Evolutionary conservation across 176 grass and related monocot genomes (phyloP).

Genomic region (Oryza glumipatula): DNA sequence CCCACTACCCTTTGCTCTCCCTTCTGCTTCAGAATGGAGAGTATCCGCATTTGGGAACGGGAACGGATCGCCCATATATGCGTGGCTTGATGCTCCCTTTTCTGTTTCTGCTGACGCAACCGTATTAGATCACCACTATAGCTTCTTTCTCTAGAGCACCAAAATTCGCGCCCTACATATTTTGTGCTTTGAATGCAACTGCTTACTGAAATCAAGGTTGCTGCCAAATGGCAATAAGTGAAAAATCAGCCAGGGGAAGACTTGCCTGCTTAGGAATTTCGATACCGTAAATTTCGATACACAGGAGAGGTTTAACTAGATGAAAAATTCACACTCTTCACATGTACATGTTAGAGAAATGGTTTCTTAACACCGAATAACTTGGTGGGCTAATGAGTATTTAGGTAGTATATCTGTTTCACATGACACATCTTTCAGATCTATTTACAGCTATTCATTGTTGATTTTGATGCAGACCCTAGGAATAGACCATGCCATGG

Average conservation of each 20-base stretch:
- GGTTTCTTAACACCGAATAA: neutral
- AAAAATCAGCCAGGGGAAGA: neutral
- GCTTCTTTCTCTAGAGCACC: no score
- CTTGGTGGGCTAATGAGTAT: neutral
- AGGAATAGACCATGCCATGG: slow-evolving; percentile 95
- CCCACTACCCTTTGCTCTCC: no score
- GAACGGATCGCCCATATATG: neutral
- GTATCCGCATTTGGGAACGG: neutral
- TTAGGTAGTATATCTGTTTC: neutral
- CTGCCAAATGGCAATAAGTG: neutral
- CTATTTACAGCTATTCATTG: neutral
- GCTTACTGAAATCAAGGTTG: neutral
- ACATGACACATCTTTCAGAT: neutral
- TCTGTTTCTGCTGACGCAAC: neutral
- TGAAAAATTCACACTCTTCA: neutral
- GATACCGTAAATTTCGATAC: neutral
- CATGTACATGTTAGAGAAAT: neutral
- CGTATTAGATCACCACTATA: neutral
- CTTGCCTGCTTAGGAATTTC: neutral
- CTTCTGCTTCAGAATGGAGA: neutral
- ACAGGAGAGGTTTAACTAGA: neutral
- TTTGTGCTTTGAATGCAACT: no score
- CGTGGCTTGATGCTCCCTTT: neutral
- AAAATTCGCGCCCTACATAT: no score
- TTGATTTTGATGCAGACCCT: slow-evolving; percentile 70